Evolutionary conservation across 2,329 filamentous ascomycete genomes (phyloP).

Genomic region (Colletotrichum higginsianum): DNA sequence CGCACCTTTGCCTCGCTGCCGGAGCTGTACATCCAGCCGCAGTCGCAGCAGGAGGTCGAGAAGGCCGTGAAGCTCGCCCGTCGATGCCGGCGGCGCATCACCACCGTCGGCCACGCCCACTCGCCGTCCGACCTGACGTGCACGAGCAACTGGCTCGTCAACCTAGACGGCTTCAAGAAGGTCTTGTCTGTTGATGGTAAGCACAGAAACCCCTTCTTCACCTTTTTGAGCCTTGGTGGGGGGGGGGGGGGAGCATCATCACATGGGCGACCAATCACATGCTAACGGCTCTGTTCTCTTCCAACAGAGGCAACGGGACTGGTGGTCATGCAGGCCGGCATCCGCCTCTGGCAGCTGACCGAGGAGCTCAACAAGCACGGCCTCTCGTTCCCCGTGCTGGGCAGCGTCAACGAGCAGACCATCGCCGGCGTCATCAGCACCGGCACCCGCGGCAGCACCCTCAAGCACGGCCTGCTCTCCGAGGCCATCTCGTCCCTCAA

Average conservation of each 20-base stretch:
- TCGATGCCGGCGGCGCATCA: conserved; percentile 84
- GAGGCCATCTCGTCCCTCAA: conserved; percentile 82
- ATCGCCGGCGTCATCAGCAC: conserved; percentile 94
- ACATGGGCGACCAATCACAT: not conserved
- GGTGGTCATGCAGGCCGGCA: conserved; percentile 89
- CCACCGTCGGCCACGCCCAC: conserved; percentile 89
- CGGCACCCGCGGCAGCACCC: conserved; percentile 92
- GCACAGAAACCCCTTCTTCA: not conserved
- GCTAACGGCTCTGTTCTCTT: not conserved
- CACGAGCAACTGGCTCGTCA: conserved; percentile 94
- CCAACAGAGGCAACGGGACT: conserved; percentile 69
- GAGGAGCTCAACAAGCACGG: conserved; percentile 81
- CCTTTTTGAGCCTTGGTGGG: not conserved
- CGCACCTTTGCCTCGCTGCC: conserved; percentile 91
- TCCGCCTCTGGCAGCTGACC: conserved; percentile 83
- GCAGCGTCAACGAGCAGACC: conserved; percentile 95
- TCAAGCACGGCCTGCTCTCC: conserved; percentile 87
- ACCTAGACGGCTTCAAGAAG: conserved; percentile 85
- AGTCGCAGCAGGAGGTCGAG: conserved; percentile 85
- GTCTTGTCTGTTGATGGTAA: conserved; percentile 77
- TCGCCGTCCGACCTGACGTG: conserved; percentile 94
- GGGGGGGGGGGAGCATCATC: too few relatives aligned
- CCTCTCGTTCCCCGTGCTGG: conserved; percentile 90
- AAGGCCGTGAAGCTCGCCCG: conserved; percentile 87
- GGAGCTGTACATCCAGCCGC: conserved; percentile 91